These are phyloP conservation scores for Chaetothyriales sp. DNA, from an alignment of 2,329 filamentous ascomycete species.

Conservation along the genomic window DNA sequence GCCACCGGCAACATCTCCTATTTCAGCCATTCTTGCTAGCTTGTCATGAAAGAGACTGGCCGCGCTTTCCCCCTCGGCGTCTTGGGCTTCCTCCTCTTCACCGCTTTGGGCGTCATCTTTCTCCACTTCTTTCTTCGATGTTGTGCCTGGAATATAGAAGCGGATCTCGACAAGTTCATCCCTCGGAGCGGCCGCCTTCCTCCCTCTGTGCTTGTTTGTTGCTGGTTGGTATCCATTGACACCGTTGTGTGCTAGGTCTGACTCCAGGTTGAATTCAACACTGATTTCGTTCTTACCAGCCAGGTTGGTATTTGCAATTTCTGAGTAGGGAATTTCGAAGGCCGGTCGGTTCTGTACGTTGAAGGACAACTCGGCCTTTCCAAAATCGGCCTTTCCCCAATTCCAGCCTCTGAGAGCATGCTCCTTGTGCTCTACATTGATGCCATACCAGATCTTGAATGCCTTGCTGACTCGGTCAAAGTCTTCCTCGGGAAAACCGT, in stretches of 20 bases:
- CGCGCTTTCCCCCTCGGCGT: slow-evolving; percentile 78
- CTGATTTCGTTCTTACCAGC: slow-evolving; percentile 96
- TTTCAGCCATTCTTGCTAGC: slow-evolving; percentile 95
- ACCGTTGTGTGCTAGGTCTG: slow-evolving; percentile 51
- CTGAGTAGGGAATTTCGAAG: slow-evolving; percentile 92
- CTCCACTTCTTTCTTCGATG: slow-evolving; percentile 55
- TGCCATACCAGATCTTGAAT: slow-evolving; percentile 97
- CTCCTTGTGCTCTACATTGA: slow-evolving; percentile 81
- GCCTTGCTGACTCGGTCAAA: slow-evolving; percentile 80
- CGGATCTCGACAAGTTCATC: slow-evolving; percentile 98
- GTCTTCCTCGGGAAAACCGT: slow-evolving; percentile 91
- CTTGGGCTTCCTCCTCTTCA: slow-evolving; percentile 45
- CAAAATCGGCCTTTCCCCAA: slow-evolving; percentile 97
- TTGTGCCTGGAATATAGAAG: slow-evolving; percentile 91
- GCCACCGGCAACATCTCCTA: slow-evolving; percentile 96
- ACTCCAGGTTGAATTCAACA: slow-evolving; percentile 74
- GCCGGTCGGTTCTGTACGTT: slow-evolving; percentile 93
- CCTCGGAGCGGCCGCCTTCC: slow-evolving; percentile 74
- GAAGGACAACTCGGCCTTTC: slow-evolving; percentile 87
- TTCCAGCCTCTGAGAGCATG: slow-evolving; percentile 96
- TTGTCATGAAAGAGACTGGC: slow-evolving; percentile 97
- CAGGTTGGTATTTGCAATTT: slow-evolving; percentile 94
- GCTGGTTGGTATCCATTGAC: slow-evolving; percentile 62
- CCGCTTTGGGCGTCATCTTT: slow-evolving; percentile 48
- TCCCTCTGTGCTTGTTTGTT: slow-evolving; percentile 57